Conservation (phyloP, 2,329 filamentous ascomycete species). For the Phialemonium atrogriseum region DNA sequence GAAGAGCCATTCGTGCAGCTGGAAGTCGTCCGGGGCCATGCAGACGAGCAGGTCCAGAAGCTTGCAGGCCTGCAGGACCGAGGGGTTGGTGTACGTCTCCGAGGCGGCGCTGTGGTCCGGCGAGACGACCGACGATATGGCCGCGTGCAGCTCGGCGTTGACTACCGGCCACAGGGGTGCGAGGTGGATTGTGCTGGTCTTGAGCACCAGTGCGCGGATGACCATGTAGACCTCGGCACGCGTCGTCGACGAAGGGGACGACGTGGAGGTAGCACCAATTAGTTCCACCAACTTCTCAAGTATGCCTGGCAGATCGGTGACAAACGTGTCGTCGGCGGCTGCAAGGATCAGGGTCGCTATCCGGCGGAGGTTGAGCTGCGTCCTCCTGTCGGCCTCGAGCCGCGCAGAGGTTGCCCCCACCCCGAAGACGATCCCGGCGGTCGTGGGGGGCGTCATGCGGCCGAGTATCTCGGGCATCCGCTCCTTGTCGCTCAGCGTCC, state of each 20-base stretch:
- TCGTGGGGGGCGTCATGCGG: constrained; percentile 75
- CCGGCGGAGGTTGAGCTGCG: constrained; percentile 80
- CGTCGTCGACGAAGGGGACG: constrained; percentile 84
- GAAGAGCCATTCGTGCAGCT: constrained; percentile 97
- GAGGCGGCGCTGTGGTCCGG: constrained; percentile 53
- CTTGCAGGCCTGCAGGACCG: constrained; percentile 86
- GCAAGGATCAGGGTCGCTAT: constrained; percentile 74
- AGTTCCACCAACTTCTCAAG: constrained; percentile 83
- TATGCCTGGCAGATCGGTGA: constrained; percentile 63
- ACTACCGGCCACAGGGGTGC: constrained; percentile 84
- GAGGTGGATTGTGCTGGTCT: constrained; percentile 70
- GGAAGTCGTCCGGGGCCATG: constrained; percentile 87
- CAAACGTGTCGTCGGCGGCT: constrained; percentile 69
- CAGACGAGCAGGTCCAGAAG: constrained; percentile 83
- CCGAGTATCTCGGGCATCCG: constrained; percentile 72
- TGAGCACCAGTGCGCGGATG: constrained; percentile 71
- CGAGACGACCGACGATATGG: constrained; percentile 65
- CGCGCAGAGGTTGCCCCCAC: constrained; percentile 90
- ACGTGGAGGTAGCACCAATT: constrained; percentile 72
- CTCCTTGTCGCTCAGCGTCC: constrained; percentile 81
- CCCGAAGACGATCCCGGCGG: constrained; percentile 96
- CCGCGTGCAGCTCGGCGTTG: constrained; percentile 75
- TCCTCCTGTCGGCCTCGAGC: constrained; percentile 89
- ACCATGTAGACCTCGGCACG: constrained; percentile 87
- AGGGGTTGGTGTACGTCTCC: constrained; percentile 68